Evolutionary conservation across 2,329 filamentous ascomycete genomes (phyloP).

Genomic region (Monosporascus sp.): DNA sequence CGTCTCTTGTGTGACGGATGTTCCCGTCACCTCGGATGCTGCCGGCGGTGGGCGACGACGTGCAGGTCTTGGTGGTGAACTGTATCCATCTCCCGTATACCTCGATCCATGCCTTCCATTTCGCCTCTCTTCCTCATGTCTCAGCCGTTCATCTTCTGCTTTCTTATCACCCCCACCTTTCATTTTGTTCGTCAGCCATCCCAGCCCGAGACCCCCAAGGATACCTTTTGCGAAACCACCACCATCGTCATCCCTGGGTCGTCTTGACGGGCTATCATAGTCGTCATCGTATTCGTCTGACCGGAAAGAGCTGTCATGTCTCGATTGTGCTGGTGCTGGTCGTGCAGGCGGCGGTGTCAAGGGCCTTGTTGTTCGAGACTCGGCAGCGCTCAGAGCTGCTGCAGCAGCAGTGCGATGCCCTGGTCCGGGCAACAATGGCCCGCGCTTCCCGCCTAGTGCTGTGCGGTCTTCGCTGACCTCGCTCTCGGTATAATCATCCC

Average conservation of each 20-base stretch:
- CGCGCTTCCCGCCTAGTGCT: conserved; percentile 21
- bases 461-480: conserved; percentile 42
- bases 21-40: conserved; percentile 21
- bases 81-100: conserved; percentile 64
- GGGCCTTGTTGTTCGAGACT: conserved; percentile 39
- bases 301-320: conserved; percentile 40
- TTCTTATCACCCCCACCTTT: conserved; percentile 50
- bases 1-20: conserved; percentile 22
- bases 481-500: conserved; percentile 33
- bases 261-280: conserved; percentile 58
- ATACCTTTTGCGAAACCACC: conserved; percentile 52
- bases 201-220: conserved; percentile 58
- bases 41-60: conserved; percentile 22
- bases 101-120: conserved; percentile 57
- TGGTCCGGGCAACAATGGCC: conserved; percentile 39
- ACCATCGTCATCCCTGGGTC: conserved; percentile 37
- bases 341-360: conserved; percentile 34
- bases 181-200: conserved; percentile 63
- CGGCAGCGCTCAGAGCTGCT: conserved; percentile 41
- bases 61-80: conserved; percentile 37
- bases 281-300: conserved; percentile 54
- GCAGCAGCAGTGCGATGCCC: conserved; percentile 38
- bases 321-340: conserved; percentile 30
- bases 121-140: conserved; percentile 44
- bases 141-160: conserved; percentile 41